phyloP scores from a whole-genome alignment of 768 basidiomycete species.

The Nidularia sp. region DNA sequence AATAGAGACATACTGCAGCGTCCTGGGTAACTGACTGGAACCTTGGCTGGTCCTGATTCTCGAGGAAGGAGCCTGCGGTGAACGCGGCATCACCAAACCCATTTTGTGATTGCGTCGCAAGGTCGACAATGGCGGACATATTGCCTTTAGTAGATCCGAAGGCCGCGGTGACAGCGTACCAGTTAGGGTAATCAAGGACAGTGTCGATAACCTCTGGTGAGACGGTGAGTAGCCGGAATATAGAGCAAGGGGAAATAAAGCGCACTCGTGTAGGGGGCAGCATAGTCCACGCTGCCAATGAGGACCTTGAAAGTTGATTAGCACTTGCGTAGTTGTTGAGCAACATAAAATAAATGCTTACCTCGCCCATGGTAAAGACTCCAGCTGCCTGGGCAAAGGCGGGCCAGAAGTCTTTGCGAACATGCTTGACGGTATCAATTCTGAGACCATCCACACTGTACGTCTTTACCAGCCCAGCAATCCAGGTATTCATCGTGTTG shows the following conservation, averaged over 20 bases:
- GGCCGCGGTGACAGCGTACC: conserved; percentile 42
- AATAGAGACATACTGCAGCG: conserved; percentile 6
- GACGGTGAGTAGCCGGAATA: not conserved
- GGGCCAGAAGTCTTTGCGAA: conserved; percentile 65
- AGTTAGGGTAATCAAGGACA: conserved; percentile 60
- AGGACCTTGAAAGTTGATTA: conserved; percentile 12
- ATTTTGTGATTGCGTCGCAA: conserved; percentile 31
- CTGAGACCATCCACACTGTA: conserved; percentile 69
- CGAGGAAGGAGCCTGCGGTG: conserved; percentile 61
- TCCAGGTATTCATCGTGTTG: conserved; percentile 54
- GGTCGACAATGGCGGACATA: conserved; percentile 25
- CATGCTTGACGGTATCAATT: conserved; percentile 61
- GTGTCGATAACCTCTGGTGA: conserved; percentile 44
- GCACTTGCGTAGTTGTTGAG: not conserved
- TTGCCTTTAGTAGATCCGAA: conserved; percentile 54
- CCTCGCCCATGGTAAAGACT: conserved; percentile 73
- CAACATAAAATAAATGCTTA: conserved; percentile 18
- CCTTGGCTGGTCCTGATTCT: conserved; percentile 67
- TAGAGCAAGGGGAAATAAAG: not conserved
- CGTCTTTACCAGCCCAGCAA: conserved; percentile 47
- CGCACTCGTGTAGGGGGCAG: conserved; percentile 33
- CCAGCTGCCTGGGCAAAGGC: conserved; percentile 56
- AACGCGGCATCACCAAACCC: conserved; percentile 32
- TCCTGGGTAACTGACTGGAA: conserved; percentile 47
- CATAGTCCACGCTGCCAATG: conserved; percentile 19